Evolutionary conservation across 768 basidiomycete genomes (phyloP), one percentile per base, ranked within the genome.

Genomic region (Crucibulum laeve): DNA sequence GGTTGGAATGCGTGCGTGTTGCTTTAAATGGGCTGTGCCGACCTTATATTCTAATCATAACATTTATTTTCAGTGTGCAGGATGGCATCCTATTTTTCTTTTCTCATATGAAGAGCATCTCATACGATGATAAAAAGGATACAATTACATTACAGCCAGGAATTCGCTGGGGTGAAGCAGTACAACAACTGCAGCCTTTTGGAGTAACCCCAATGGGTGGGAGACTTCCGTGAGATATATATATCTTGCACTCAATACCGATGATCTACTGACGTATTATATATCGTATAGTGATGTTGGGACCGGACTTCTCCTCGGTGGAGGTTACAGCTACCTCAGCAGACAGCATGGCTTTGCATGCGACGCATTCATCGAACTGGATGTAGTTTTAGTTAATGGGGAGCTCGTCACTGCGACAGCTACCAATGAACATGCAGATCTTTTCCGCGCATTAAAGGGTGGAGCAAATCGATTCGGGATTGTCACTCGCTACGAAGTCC

Each of bases 381-480:
- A 74, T 43, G 68, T 74, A 7, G 70, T 74, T 10, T 57, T 72
- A 6, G 67, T 67, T 2, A 62, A 58, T 24, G 72, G 72, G 3
- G 45, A 58, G 15, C 43, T 68, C 2, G 67, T 74, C 7, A 71
- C 70, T 10, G 70, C 68, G 1, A 72, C 59, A 1, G 63, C 61
- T 4, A 62, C 56, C 2, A 72, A 74, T 40, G 39, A 64, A 49
- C 65, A 68, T 40, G 54, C 64, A 3, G 72, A 73, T 45, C 59
- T 74, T n/a, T 71, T 74, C 55, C 59, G 63, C 24, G 69, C 70
- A 2, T 55, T 74, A 37, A 71, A 71, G 48, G 71, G 71, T 5
- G 70, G 70, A n/a, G 70, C 58, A 3, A 71, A 67, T 54, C 62
- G 70, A 10, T 71, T 71, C 49, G 71, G 70, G 1, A 71, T 74